These are phyloP conservation scores for Tolypocladium cylindrosporum DNA, from an alignment of 2,329 filamentous ascomycete species.

Conservation along the genomic window DNA sequence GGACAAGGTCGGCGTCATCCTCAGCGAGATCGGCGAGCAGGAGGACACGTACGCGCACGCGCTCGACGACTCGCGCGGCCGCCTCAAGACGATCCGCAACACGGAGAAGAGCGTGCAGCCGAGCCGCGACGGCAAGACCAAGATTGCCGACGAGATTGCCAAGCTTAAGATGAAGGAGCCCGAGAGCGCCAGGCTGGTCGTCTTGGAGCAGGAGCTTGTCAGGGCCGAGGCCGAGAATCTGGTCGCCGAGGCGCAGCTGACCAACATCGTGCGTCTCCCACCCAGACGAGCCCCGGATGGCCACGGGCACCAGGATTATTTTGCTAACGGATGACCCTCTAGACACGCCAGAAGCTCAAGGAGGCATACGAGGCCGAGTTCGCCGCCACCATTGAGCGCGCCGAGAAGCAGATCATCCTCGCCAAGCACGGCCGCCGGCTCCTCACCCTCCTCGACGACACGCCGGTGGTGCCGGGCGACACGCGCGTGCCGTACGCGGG, in stretches of 20 bases:
- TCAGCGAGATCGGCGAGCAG: slow-evolving; percentile 88
- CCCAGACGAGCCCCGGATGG: not conserved
- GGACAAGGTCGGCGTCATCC: slow-evolving; percentile 88
- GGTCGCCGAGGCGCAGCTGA: slow-evolving; percentile 92
- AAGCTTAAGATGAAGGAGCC: slow-evolving; percentile 90
- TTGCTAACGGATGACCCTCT: not conserved
- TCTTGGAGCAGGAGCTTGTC: slow-evolving; percentile 92
- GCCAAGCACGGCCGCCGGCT: slow-evolving; percentile 84
- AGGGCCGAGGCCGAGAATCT: slow-evolving; percentile 91
- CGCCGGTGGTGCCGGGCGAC: slow-evolving; percentile 81
- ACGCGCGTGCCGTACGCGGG: slow-evolving; percentile 57
- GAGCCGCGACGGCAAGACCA: slow-evolving; percentile 74
- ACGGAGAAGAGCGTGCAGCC: slow-evolving; percentile 94
- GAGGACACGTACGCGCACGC: slow-evolving; percentile 82
- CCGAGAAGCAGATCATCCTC: slow-evolving; percentile 92
- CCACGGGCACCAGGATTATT: not conserved
- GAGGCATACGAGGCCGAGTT: slow-evolving; percentile 87
- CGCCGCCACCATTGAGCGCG: slow-evolving; percentile 83
- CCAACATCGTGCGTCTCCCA: slow-evolving; percentile 64
- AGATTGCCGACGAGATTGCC: slow-evolving; percentile 87
- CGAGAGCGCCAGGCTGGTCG: slow-evolving; percentile 67
- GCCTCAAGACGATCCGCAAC: slow-evolving; percentile 88
- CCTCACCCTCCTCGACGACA: slow-evolving; percentile 78
- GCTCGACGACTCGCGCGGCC: slow-evolving; percentile 71
- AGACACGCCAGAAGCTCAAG: slow-evolving; percentile 94